phyloP scores from a whole-genome alignment of 2,329 filamentous ascomycete species.

The Epichloe coenophiala region DNA sequence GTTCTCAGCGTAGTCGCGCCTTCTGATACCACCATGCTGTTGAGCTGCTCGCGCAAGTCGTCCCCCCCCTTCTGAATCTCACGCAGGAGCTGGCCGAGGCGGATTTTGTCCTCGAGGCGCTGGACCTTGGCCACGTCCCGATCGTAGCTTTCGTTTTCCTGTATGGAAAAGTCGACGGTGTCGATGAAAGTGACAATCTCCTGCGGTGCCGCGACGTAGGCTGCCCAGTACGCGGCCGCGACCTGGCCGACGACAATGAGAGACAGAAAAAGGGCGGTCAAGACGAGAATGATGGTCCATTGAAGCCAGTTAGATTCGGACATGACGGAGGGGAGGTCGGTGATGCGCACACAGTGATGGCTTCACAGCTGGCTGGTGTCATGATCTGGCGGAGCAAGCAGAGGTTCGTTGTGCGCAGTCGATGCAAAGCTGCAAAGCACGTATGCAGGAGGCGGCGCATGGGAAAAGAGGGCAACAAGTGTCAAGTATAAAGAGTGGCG shows the following conservation, averaged over 20 bases:
- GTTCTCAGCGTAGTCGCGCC: constrained; percentile 29
- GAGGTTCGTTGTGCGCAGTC: neutral
- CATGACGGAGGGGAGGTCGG: constrained; percentile 26
- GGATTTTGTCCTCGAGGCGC: constrained; percentile 48
- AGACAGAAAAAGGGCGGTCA: constrained; percentile 45
- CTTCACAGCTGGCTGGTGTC: constrained; percentile 4
- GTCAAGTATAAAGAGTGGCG: neutral
- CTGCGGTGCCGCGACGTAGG: constrained; percentile 43
- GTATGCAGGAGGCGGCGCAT: constrained; percentile 2
- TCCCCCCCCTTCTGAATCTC: constrained; percentile 51
- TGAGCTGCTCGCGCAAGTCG: constrained; percentile 47
- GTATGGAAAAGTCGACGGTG: constrained; percentile 45
- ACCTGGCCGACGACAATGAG: constrained; percentile 40
- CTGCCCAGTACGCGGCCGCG: constrained; percentile 36
- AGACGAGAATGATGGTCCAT: constrained; percentile 44
- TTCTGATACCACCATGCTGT: constrained; percentile 34
- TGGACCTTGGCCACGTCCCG: constrained; percentile 43
- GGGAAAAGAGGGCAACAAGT: neutral
- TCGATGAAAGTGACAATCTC: constrained; percentile 46
- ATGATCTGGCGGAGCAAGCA: constrained; percentile 3
- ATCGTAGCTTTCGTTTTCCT: constrained; percentile 52
- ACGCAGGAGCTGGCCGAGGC: constrained; percentile 41
- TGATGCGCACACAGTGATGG: constrained; percentile 8
- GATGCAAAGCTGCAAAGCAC: neutral
- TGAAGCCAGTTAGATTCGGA: constrained; percentile 35